These are phyloP conservation scores for Dactylellina haptotyla DNA, from an alignment of 2,329 filamentous ascomycete genomes.

Conservation along the genomic window DNA sequence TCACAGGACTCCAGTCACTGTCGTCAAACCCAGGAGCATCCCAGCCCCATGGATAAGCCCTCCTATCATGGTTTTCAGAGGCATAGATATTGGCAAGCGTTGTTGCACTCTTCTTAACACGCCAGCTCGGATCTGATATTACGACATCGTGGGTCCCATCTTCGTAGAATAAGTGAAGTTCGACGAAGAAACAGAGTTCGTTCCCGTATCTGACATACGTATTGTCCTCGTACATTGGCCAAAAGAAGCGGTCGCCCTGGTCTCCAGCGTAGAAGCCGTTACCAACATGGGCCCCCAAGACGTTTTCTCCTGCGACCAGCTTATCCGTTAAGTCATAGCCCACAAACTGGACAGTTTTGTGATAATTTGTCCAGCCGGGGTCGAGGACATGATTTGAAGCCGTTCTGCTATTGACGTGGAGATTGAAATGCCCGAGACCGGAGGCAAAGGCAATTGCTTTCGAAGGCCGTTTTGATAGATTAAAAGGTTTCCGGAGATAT, in stretches of 20 bases:
- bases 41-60: slow-evolving; percentile 61
- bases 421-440: slow-evolving; percentile 62
- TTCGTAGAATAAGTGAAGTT: slow-evolving; percentile 61
- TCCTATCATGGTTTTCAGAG: slow-evolving; percentile 61
- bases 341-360: slow-evolving; percentile 63
- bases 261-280: slow-evolving; percentile 65
- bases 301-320: slow-evolving; percentile 60
- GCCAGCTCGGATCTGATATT: slow-evolving; percentile 62
- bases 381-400: slow-evolving; percentile 61
- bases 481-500: slow-evolving; percentile 61
- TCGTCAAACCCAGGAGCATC: slow-evolving; percentile 59
- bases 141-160: slow-evolving; percentile 61
- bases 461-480: slow-evolving; percentile 58
- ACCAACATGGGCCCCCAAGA: slow-evolving; percentile 61
- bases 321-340: slow-evolving; percentile 63
- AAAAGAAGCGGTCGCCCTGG: slow-evolving; percentile 63
- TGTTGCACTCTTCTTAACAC: slow-evolving; percentile 61
- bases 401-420: slow-evolving; percentile 60
- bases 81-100: slow-evolving; percentile 63
- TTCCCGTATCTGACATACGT: slow-evolving; percentile 62
- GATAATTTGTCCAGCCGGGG: slow-evolving; percentile 63
- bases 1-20: slow-evolving; percentile 59
- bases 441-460: slow-evolving; percentile 61
- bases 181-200: slow-evolving; percentile 63
- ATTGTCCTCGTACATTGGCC: slow-evolving; percentile 63